Base-by-base conservation (phyloP, 345 rosid genomes). In the Citrus hindsii region DNA sequence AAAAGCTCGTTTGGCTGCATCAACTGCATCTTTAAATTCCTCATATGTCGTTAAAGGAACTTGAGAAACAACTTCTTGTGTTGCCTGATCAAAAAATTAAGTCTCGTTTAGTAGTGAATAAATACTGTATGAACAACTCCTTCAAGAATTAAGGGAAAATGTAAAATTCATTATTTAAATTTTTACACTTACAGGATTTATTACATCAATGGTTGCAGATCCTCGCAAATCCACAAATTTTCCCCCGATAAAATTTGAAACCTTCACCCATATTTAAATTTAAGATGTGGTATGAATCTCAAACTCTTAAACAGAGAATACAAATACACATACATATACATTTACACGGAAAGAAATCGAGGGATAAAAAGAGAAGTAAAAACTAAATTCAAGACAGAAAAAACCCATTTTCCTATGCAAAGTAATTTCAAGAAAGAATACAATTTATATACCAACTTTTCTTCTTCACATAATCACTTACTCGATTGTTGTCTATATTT, bases 221-320 rank as follows among this genome's bases (percentile, higher is more conserved):
- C 87, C 85, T 42, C n/a, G 73, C 10, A 84, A 84, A 66, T 79
- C 77, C 56, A 82, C 85, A 76, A 69, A 86, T 67, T 80, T 60
- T 71, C 89, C 89, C 59, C 84, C 89, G 79, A 86, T 84, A 76
- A 80, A 82, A 67, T 80, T 80, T 55, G 79, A 82, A 78, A 86
- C 84, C 67, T 73, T 82, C 77, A 74, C 67, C 83, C 79, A 79
- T 71, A 68, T 55, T 63, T 32, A 56, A 58, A 28, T 16, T 56
- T 24, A 75, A 58, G 13, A 58, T 19, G 67, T 13, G 64, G 55
- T 46, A 18, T 60, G 30, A 33, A 74, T 53, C 48, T 18, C 80
- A 28, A 32, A 71, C 30, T 42, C 33, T 33, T 42, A 21, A 33
- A 69, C 16, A 56, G 35, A 10, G 67, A 40, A 40, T 37, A 24